A percentile compares a stretch with the other conserved stretches of the same genome.
These are phyloP conservation scores for Ruellia speciosa DNA, from an alignment of 305 asterid genomes.

Conservation along the genomic window DNA sequence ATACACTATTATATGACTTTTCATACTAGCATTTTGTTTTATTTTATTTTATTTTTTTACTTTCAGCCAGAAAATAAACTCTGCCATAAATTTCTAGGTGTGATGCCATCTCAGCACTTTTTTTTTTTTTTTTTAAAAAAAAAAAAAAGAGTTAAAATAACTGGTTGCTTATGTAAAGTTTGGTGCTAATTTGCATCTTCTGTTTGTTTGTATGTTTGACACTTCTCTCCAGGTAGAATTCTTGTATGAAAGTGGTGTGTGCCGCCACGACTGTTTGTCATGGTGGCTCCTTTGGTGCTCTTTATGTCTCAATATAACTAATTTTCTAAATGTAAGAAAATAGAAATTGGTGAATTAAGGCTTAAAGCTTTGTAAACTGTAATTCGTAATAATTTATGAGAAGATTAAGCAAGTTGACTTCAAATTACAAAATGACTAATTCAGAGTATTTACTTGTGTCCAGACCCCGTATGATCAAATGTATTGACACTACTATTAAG, in stretches of 20 bases:
- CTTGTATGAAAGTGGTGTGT: too few relatives aligned
- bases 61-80: too few relatives aligned
- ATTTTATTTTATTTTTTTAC: not conserved
- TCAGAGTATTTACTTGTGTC: not conserved
- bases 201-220: not conserved
- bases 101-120: conserved; percentile 1
- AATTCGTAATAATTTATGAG: too few relatives aligned
- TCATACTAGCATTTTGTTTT: conserved; percentile 1
- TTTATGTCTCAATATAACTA: not conserved
- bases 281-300: conserved; percentile 13
- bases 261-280: too few relatives aligned
- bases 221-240: conserved; percentile 9
- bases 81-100: not conserved
- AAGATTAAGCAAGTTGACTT: too few relatives aligned
- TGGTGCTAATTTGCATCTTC: not conserved
- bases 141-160: not conserved
- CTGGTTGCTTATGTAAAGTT: not conserved
- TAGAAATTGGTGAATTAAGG: not conserved
- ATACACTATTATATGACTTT: conserved; percentile 14
- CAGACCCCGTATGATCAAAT: not conserved
- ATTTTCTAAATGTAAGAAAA: not conserved
- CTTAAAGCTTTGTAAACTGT: too few relatives aligned
- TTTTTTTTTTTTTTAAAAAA: not conserved
- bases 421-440: not conserved
- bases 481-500: not conserved